Evolutionary conservation across 1,284 basidiomycete species (phyloP).

Genomic region (Papiliotrema laurentii): DNA sequence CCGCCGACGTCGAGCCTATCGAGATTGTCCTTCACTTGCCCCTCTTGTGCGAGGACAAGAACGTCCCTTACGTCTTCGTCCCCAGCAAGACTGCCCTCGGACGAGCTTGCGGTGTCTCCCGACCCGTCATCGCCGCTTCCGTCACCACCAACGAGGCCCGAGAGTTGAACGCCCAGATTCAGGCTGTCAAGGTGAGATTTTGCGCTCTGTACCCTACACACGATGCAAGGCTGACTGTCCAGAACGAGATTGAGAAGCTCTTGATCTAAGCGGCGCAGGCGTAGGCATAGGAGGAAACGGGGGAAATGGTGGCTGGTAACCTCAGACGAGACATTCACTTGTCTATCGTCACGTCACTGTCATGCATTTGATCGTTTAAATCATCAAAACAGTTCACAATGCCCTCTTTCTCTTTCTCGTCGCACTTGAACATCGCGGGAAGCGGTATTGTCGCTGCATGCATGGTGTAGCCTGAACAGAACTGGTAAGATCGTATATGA

Average conservation of each 20-base stretch:
- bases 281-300: background rate
- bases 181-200: slow-evolving; percentile 64
- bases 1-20: slow-evolving; percentile 95
- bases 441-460: too few species aligned
- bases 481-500: too few species aligned
- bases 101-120: slow-evolving; percentile 90
- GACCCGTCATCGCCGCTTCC: slow-evolving; percentile 92
- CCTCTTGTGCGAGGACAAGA: slow-evolving; percentile 99
- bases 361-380: too few species aligned
- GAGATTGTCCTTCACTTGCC: slow-evolving; percentile 98
- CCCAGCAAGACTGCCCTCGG: slow-evolving; percentile 73
- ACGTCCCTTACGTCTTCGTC: slow-evolving; percentile 94
- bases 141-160: slow-evolving; percentile 94
- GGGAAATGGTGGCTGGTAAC: background rate
- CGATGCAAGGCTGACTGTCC: slow-evolving; percentile 54
- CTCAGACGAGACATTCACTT: slow-evolving; percentile 3
- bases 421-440: too few species aligned
- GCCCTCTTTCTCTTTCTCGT: too few species aligned
- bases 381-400: too few species aligned
- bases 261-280: slow-evolving; percentile 49
- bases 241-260: slow-evolving; percentile 78
- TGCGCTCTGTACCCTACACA: background rate
- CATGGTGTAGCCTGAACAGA: too few species aligned
- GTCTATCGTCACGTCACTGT: too few species aligned
- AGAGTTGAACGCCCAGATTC: slow-evolving; percentile 87